Base-by-base conservation (phyloP, 2,329 filamentous ascomycete species). In the Lasiodiplodia hormozganensis region DNA sequence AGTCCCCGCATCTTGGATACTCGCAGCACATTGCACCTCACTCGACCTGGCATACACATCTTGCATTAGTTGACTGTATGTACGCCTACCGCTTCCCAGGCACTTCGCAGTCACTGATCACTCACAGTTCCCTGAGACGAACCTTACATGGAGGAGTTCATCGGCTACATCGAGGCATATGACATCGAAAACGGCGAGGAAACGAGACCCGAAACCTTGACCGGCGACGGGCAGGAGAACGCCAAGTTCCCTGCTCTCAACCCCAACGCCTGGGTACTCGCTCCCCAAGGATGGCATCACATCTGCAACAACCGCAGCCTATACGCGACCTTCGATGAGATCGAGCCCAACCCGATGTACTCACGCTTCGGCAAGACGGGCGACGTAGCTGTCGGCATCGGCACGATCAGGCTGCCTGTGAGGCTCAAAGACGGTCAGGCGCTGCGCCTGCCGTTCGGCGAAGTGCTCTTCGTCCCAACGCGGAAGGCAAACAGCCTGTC, bases 241-340 rank as follows among this genome's bases (percentile, higher is more conserved):
- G 60, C 60, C 28, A 64, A 23, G 36, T 64, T 64, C 43, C 43
- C 60, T 18, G 43, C 60, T 11, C 60, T 64, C 28, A 64, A 64
- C 31, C 60, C 60, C 18, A 36, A 52, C 12, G 60, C 60, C 12
- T 64, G 60, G 60, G 60, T 64, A 8, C 60, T 64, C n/a, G 60
- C 60, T 25, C 43, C 60, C 21, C 60, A 64, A 64, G 60, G 60
- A 64, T 64, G 60, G 60, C 60, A 64, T 31, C 60, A 64, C 60
- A 64, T 64, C 60, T 64, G 60, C 60, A 64, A 64, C 60, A 64
- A 64, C 47, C 60, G 60, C 25, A 52, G 28, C 31, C 60, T 64
- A 6, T 64, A 64, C 47, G 14, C 47, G 11, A 25, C 28, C 1
- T 64, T 64, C 6, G 60, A 64, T 12, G 60, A 64, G n/a, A 64